phyloP scores from a whole-genome alignment of 2,329 filamentous ascomycete species.

The Mariannaea sp. region DNA sequence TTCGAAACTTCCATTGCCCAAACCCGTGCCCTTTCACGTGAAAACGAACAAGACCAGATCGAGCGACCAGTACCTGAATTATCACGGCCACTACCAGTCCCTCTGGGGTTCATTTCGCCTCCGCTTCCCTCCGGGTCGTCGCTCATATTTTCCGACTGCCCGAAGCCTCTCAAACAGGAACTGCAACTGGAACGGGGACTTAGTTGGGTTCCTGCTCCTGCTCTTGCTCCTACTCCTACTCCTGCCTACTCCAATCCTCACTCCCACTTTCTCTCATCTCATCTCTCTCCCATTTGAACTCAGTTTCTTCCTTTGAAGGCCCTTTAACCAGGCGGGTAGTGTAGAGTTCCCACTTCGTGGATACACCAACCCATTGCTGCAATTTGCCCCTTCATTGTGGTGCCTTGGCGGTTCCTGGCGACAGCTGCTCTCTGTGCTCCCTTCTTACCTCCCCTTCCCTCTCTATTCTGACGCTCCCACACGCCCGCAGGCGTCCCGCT shows the following conservation, averaged over 20 bases:
- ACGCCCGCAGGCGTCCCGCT: not conserved
- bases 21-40: not conserved
- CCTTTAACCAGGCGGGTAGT: too few relatives aligned
- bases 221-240: too few relatives aligned
- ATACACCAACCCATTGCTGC: not conserved
- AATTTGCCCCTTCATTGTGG: not conserved
- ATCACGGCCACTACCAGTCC: not conserved
- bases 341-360: not conserved
- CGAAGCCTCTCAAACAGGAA: too few relatives aligned
- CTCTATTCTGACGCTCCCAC: not conserved
- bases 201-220: too few relatives aligned
- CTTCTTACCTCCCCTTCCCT: constrained; percentile 5
- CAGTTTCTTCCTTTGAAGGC: not conserved
- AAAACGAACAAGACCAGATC: too few relatives aligned
- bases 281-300: not conserved
- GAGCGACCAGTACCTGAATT: not conserved
- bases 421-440: too few relatives aligned
- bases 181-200: too few relatives aligned
- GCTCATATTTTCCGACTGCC: constrained; percentile 18
- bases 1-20: not conserved
- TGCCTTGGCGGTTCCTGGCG: too few relatives aligned
- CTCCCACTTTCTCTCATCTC: too few relatives aligned
- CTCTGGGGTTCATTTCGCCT: not conserved
- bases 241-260: too few relatives aligned
- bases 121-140: constrained; percentile 31